These are phyloP conservation scores for Pestalotiopsis sp. DNA, from an alignment of 2,329 filamentous ascomycete species.

Conservation along the genomic window DNA sequence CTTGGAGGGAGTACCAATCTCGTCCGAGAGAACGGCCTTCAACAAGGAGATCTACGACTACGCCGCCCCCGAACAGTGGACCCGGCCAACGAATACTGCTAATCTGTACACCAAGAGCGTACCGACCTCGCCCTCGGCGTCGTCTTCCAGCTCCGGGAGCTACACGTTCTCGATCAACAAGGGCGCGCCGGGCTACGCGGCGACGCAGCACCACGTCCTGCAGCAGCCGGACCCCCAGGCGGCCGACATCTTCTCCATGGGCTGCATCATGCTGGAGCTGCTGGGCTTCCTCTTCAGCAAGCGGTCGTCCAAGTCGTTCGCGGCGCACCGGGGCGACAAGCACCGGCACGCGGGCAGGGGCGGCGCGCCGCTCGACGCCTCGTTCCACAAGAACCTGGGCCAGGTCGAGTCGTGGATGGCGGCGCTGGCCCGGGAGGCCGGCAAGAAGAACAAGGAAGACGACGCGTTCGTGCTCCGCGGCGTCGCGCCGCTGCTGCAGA, in stretches of 20 bases:
- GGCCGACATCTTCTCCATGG: constrained; percentile 73
- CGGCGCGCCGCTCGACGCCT: constrained; percentile 66
- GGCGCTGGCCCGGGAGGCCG: constrained; percentile 59
- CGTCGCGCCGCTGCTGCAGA: constrained; percentile 52
- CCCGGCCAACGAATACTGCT: constrained; percentile 40
- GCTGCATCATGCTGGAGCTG: constrained; percentile 72
- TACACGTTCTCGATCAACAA: constrained; percentile 39
- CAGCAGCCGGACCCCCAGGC: constrained; percentile 54
- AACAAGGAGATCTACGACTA: constrained; percentile 75
- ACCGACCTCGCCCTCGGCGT: constrained; percentile 28
- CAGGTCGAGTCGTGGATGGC: constrained; percentile 72
- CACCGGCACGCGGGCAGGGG: constrained; percentile 61
- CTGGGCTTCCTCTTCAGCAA: constrained; percentile 66
- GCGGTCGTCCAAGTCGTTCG: constrained; percentile 66
- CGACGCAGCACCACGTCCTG: constrained; percentile 39
- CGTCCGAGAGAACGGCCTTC: constrained; percentile 49
- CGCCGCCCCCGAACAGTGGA: constrained; percentile 68
- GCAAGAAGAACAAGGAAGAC: constrained; percentile 47
- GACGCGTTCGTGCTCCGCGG: constrained; percentile 53
- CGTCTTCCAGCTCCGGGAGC: constrained; percentile 33
- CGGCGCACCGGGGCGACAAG: constrained; percentile 65
- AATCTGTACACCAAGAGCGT: constrained; percentile 30
- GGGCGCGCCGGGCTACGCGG: constrained; percentile 28
- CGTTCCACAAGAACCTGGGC: constrained; percentile 71
- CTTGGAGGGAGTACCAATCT: constrained; percentile 41